phyloP scores from a whole-genome alignment of 1,284 basidiomycete species.

The Apiotrichum veenhuisii region DNA sequence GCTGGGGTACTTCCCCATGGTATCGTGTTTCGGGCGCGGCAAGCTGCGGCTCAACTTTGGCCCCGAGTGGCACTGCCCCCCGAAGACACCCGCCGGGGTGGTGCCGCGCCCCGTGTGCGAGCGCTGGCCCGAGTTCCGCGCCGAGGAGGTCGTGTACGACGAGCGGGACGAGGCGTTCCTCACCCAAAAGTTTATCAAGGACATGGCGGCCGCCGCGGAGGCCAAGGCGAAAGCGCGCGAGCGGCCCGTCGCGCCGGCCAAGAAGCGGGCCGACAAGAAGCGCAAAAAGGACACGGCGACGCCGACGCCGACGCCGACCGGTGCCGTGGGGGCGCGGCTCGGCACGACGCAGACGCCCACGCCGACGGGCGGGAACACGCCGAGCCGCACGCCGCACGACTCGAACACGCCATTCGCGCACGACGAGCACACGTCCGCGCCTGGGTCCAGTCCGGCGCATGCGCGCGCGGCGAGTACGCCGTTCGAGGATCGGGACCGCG shows the following conservation, averaged over 20 bases:
- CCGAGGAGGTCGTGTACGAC: conserved; percentile 40
- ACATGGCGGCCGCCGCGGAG: conserved; percentile 18
- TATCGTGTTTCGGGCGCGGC: conserved; percentile 89
- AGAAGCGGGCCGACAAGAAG: neutral
- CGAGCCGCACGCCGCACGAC: neutral
- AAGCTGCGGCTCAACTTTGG: conserved; percentile 81
- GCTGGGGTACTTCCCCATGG: conserved; percentile 91
- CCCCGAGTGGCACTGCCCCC: conserved; percentile 79
- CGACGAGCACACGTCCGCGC: neutral
- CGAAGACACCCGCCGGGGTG: neutral
- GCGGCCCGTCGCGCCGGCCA: neutral
- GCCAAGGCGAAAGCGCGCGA: conserved; percentile 3
- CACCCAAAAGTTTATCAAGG: conserved; percentile 22
- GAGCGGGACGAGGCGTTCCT: conserved; percentile 40
- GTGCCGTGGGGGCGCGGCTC: no score
- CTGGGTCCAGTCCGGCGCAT: neutral
- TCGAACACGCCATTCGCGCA: neutral
- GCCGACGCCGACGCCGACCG: neutral
- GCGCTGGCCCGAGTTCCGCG: conserved; percentile 39
- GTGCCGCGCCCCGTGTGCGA: conserved; percentile 33
- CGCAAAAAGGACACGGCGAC: conserved; percentile 4
- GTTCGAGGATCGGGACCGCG: neutral
- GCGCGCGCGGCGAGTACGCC: neutral
- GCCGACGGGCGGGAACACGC: neutral
- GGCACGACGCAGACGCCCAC: neutral